Conservation (phyloP, 192 early-diverging fungal species). For the Ramicandelaber brevisporus region DNA sequence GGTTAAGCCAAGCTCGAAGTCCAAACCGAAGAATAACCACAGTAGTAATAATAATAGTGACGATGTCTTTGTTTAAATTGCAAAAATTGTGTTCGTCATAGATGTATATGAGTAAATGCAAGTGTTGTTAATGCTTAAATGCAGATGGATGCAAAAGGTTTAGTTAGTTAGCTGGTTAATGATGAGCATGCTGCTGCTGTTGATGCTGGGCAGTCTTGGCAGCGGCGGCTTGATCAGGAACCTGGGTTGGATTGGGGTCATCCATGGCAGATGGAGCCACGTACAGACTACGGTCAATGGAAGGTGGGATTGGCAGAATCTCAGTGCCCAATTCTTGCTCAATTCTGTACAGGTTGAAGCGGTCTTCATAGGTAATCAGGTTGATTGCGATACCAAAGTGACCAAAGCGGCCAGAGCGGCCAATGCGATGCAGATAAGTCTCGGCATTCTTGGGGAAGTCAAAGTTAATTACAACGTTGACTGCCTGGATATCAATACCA, state of each 20-base stretch:
- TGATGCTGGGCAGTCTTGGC: not conserved
- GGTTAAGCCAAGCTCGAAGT: too few species aligned
- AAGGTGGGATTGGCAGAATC: constrained; percentile 91
- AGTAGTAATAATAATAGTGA: too few species aligned
- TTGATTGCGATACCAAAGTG: constrained; percentile 95
- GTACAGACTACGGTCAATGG: constrained; percentile 84
- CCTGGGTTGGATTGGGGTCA: constrained; percentile 29
- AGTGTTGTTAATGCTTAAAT: too few species aligned
- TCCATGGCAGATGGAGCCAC: constrained; percentile 53
- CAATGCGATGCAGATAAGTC: constrained; percentile 96
- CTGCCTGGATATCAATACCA: constrained; percentile 98
- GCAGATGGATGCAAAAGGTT: too few species aligned
- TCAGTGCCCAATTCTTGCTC: constrained; percentile 97
- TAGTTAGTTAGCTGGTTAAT: too few species aligned
- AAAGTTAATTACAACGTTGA: constrained; percentile 99
- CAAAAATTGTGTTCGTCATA: too few species aligned
- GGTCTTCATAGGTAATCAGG: constrained; percentile 92
- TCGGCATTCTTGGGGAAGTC: constrained; percentile 99
- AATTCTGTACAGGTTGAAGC: constrained; percentile 92
- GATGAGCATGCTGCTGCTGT: too few species aligned
- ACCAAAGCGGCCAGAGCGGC: constrained; percentile 87
- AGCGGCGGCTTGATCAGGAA: constrained; percentile 13
- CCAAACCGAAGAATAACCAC: too few species aligned
- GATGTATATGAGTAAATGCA: too few species aligned
- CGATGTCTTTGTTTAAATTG: too few species aligned